phyloP scores from a whole-genome alignment of 805 yeast genomes.

The Soucietia sequanensis region DNA sequence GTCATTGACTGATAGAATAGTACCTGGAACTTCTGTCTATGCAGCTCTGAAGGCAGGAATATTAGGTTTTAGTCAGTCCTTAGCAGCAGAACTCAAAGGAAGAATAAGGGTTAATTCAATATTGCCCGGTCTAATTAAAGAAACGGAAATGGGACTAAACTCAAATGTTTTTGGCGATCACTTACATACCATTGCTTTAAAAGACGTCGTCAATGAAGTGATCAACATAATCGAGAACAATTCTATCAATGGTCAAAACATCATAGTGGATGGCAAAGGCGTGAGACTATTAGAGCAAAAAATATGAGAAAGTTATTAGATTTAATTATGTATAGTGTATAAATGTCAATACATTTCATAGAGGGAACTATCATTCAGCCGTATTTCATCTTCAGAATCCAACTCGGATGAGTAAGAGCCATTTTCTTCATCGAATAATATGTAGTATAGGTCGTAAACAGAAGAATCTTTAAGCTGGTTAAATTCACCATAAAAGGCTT shows the following conservation, averaged over 20 bases:
- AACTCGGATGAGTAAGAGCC: too few species aligned
- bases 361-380: too few species aligned
- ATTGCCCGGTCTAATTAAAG: conserved; percentile 64
- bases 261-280: not conserved
- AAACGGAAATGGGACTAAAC: conserved; percentile 61
- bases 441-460: too few species aligned
- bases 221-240: conserved; percentile 20
- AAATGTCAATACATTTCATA: too few species aligned
- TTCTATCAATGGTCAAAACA: conserved; percentile 25
- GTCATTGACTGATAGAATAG: conserved; percentile 32
- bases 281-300: not conserved
- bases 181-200: conserved; percentile 21
- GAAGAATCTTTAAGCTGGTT: too few species aligned
- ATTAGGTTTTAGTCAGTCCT: conserved; percentile 54
- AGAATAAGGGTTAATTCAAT: conserved; percentile 63
- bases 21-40: conserved; percentile 64
- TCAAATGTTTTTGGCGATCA: conserved; percentile 21
- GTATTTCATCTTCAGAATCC: too few species aligned
- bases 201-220: conserved; percentile 25
- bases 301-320: too few species aligned
- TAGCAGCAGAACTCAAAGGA: conserved; percentile 59
- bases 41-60: conserved; percentile 72
- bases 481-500: not conserved
- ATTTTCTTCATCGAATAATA: too few species aligned
- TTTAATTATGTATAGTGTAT: too few species aligned